A percentile compares a stretch with the other conserved stretches of the same genome.
phyloP scores from a whole-genome alignment of 805 yeast species.

The Monosporozyma aerobia region DNA sequence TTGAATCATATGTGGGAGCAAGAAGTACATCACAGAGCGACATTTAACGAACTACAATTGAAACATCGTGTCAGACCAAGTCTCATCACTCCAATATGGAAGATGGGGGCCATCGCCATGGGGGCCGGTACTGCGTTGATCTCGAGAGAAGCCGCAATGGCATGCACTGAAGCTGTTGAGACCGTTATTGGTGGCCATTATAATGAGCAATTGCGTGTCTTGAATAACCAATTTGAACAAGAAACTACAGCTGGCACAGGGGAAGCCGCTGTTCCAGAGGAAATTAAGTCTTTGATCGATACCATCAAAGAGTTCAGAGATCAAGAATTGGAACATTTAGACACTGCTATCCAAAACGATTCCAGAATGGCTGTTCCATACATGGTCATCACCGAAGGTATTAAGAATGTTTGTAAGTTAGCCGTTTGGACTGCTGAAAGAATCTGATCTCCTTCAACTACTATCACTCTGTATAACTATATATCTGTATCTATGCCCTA shows the following conservation, averaged over 20 bases:
- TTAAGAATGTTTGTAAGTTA: constrained; percentile 71
- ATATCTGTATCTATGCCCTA: neutral
- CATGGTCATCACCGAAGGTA: constrained; percentile 76
- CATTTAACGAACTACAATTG: constrained; percentile 71
- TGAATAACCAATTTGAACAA: constrained; percentile 53
- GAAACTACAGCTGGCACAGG: neutral
- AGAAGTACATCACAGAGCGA: constrained; percentile 80
- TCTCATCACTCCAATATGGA: constrained; percentile 87
- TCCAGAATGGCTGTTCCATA: constrained; percentile 92
- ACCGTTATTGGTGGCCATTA: constrained; percentile 96
- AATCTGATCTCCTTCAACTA: constrained; percentile 32
- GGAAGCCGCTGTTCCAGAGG: constrained; percentile 32
- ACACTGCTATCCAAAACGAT: constrained; percentile 87
- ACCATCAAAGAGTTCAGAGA: constrained; percentile 75
- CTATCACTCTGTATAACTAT: neutral
- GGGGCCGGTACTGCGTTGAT: constrained; percentile 81
- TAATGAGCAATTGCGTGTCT: constrained; percentile 74
- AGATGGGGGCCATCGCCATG: constrained; percentile 74
- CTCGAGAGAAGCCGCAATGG: constrained; percentile 97
- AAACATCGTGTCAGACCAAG: constrained; percentile 85
- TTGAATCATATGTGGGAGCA: constrained; percentile 98
- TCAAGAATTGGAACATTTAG: constrained; percentile 89
- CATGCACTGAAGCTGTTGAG: constrained; percentile 97
- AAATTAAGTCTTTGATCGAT: constrained; percentile 47
- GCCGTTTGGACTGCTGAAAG: constrained; percentile 92